Evolutionary conservation across 495 filamentous ascomycete genomes (phyloP), one percentile per base, ranked within the genome.

Genomic region (Hypoxylon trugodes): DNA sequence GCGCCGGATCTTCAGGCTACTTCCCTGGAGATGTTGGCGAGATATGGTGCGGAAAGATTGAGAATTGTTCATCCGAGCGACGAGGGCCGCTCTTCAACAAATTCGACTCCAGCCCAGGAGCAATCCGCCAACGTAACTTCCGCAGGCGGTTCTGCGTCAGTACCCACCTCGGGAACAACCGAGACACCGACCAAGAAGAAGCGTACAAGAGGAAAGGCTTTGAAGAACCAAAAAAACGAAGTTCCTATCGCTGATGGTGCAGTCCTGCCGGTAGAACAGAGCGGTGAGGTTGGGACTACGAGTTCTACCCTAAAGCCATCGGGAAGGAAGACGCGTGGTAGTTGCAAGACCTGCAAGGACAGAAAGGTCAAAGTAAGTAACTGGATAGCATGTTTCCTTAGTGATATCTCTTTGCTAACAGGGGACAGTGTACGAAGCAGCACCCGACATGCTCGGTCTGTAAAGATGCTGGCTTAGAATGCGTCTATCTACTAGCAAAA

Each of bases 31-130:
- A 79, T 82, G 79, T 66, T 82, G 8, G 61, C 69, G 2, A 75
- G 65, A 47, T 77, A 80, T 33, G 80, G 79, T 25, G 78, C 80
- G 6, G 78, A 77, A 36, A 67, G 70, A 13, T 64, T 82, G 30
- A 73, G 75, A 32, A 79, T 82, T 25, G 77, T 82, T 18, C 78
- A 79, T 51, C 78, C 79, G 30, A 68, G 42, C 10, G 71, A 73
- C 32, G 56, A 59, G 12, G 58, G 61, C 43, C 21, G 61, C 8
- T 59, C 9, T n/a, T 52, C 73, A 4, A 64, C 57, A 0, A 66
- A 62, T 38, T 28, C 71, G 22, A 69, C 73, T 1, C 65, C 72
- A 22, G 18, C 28, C 42, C 21, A 63, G 19, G 46, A 38, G 41
- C 43, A 36, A 10, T 47, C 55, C 32, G 25, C 41, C 6, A 36